Base-by-base conservation (phyloP, 345 rosid genomes). In the Gossypium anomalum region DNA sequence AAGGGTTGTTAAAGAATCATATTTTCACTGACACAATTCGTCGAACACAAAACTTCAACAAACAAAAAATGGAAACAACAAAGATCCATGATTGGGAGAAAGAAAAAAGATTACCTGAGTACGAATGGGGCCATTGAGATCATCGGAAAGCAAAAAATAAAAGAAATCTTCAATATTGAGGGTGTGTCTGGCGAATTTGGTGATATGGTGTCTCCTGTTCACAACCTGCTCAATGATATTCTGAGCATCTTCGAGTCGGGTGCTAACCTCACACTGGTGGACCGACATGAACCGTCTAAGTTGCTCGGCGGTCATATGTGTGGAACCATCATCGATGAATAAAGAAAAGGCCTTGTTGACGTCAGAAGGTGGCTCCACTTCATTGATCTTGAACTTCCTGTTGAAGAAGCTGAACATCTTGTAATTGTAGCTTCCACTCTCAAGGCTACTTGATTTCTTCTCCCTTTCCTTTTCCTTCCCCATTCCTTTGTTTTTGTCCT, bases 331-430 rank as follows among this genome's bases (percentile, higher is more conserved):
- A 2, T 78, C 81, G 41, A 91, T 80, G 87, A 79, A 90, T 23
- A 53, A 67, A 20, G 45, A 41, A 67, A 93, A 95, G 4, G 79
- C 82, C 16, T 77, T 80, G 55, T 77, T 85, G 70, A 95, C 89
- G 76, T 93, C 98, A 13, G 80, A 74, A n/a, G 99, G 96, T 0
- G 93, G 93, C 82, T 89, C 88, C 22, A 88, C 85, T 79, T 85
- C 93, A 19, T 84, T 85, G 85, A 88, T 83, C 78, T 82, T 89
- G 91, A 91, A 90, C 81, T 89, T 88, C 60, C 99, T 81, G 76
- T 85, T 86, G 84, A 90, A 95, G 81, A 87, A 85, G 78, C 84
- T 86, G 87, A 90, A 91, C 81, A 95, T 87, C 19, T 78, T 86
- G 91, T 89, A 91, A 68, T 73, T 80, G 81, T 82, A 83, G 77